A percentile compares a stretch with the other conserved stretches of the same genome.
phyloP scores from a whole-genome alignment of 768 basidiomycete species.

The Auricularia sp. region DNA sequence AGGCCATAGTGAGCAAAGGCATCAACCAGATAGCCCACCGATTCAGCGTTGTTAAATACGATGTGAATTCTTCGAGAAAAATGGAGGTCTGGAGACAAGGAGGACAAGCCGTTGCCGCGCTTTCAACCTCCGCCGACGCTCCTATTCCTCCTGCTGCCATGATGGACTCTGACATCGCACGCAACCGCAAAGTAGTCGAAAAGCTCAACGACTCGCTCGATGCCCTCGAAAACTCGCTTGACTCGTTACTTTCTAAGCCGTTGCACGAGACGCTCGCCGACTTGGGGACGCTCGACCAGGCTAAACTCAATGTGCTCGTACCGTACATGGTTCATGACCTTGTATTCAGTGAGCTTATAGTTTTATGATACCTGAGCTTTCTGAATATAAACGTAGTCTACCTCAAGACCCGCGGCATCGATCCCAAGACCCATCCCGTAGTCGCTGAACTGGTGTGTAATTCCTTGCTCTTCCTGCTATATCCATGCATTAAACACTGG shows the following conservation, averaged over 20 bases:
- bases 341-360: conserved; percentile 55
- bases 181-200: background rate
- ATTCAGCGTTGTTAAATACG: no score
- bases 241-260: conserved; percentile 55
- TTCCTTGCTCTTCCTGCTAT: background rate
- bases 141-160: background rate
- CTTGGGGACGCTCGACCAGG: conserved; percentile 58
- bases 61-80: no score
- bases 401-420: conserved; percentile 67
- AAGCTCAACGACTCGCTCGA: conserved; percentile 30
- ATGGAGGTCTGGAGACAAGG: background rate
- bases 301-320: conserved; percentile 66
- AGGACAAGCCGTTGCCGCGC: background rate
- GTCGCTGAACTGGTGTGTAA: conserved; percentile 53
- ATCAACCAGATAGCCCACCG: no score
- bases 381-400: conserved; percentile 43
- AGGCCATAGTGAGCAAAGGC: no score
- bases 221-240: conserved; percentile 55
- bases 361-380: background rate
- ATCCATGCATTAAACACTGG: background rate
- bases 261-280: conserved; percentile 55
- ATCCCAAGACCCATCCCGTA: conserved; percentile 70
- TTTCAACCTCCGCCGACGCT: background rate
- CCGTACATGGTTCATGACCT: conserved; percentile 82
- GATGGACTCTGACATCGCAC: background rate